Evolutionary conservation across 2,329 filamentous ascomycete species (phyloP).

Genomic region (Fusarium buxicola): DNA sequence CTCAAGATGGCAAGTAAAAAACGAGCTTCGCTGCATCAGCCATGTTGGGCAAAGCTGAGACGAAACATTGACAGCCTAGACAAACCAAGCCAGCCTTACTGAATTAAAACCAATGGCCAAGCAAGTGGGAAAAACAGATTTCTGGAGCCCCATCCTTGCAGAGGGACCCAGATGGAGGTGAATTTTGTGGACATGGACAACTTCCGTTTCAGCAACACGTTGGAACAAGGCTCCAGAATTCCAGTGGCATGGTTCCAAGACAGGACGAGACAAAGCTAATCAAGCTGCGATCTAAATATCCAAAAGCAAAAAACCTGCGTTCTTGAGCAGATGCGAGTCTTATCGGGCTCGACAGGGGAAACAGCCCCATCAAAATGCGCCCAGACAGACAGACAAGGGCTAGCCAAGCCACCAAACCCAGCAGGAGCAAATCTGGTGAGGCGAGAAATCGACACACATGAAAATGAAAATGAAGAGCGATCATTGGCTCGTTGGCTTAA

Average conservation of each 20-base stretch:
- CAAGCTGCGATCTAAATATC: constrained; percentile 21
- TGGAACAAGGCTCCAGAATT: constrained; percentile 36
- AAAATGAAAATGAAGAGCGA: constrained; percentile 30
- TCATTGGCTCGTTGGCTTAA: constrained; percentile 20
- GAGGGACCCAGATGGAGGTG: constrained; percentile 14
- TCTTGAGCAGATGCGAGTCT: constrained; percentile 36
- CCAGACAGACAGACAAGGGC: constrained; percentile 20
- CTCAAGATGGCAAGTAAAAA: background rate
- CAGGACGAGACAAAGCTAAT: constrained; percentile 22
- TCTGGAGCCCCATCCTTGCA: constrained; percentile 23
- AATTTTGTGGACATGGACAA: constrained; percentile 21
- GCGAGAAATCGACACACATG: constrained; percentile 28
- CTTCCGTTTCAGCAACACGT: constrained; percentile 23
- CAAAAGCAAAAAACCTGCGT: constrained; percentile 25
- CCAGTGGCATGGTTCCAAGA: constrained; percentile 31
- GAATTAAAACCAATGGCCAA: background rate
- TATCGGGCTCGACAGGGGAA: constrained; percentile 37
- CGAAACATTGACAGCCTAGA: constrained; percentile 2
- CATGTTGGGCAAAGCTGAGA: background rate
- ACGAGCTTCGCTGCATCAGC: constrained; percentile 1
- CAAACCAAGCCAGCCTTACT: constrained; percentile 8
- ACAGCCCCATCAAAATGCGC: constrained; percentile 33
- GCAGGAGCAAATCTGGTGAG: constrained; percentile 38
- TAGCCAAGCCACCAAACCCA: constrained; percentile 41
- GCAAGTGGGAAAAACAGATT: constrained; percentile 10